Base-by-base conservation (phyloP, 192 early-diverging fungal species). In the Entrophospora sp. region DNA sequence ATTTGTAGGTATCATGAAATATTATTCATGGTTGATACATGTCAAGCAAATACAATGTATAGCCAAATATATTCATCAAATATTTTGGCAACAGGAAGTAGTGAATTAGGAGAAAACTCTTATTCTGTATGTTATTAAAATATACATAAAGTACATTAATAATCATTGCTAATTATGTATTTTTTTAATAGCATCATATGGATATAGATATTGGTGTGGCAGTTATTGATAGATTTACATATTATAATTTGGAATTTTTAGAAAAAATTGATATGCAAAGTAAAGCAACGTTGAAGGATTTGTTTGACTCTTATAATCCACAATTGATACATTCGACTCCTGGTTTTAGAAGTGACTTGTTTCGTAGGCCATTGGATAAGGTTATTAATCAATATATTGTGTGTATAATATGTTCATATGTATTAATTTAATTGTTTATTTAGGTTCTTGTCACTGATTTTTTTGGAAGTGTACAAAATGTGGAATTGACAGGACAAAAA, bases 1-100 rank as follows among this genome's bases (percentile, higher is more conserved):
- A 58, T 22, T 24, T 22, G 5, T 58, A 71, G 69, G 70, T 99
- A 99, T 75, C 86, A 94, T 71, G 97, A 99, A 79, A 88, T 99
- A n/a, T 81, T 99, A 64, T 97, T 99, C 73, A 90, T 99, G 82
- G 91, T 95, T 52, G 97, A 99, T 70, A 99, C 97, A 0, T 99
- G 97, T 64, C 97, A 99, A 75, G 97, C 97, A 5, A 94, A 93
- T 64, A 93, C 95, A 8, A 93, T 99, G 91, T 99, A 89, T 63
- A 85, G 83, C 70, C 86, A 89, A 68, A 90, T 99, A 51, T 86
- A 92, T 51, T 91, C 95, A 16, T 94, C 95, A 9, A 96, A 96
- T 70, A 87, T 99, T 12, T 64, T 99, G 28, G 89, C 93, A 53
- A 92, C 93, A 9, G 94, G 95, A 28, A 94, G 91, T 24, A 89